Base-by-base conservation (phyloP, 441 rosid genomes). In the Theobroma grandiflorum region DNA sequence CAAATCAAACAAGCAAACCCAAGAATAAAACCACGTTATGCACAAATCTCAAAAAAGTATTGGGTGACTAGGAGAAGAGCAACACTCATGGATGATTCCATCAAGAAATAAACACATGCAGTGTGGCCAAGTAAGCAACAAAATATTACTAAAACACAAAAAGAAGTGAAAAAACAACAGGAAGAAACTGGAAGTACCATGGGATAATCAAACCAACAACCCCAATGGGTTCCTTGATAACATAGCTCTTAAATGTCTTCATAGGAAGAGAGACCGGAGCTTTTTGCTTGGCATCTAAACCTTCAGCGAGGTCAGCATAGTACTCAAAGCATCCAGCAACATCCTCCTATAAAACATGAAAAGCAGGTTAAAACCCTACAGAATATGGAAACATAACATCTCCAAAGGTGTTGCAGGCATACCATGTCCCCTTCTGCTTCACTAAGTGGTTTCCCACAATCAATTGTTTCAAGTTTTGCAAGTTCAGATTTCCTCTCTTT, bases 291-390 rank as follows among this genome's bases (percentile, higher is more conserved):
- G 95, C 91, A 89, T 97, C 98, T 82, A 97, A 87, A 69, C 92
- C 95, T 89, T 94, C 97, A 74, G 99, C 99, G 66, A 97, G 92
- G 79, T 91, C 97, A 42, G 99, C 99, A 70, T 91, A 94, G 80
- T 91, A 96, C 84, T 96, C 97, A 50, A 96, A 96, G 85, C 99
- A 97, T 26, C 88, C 95, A 49, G 95, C 93, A 62, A 94, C 98
- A 88, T 97, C 98, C 78, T 97, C 99, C 98, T 97, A 88, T 22
- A 82, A 59, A 26, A 59, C 68, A 42, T 11, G 26, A 58, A 42
- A 75, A 26, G 59, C 8, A 22, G 42, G 42, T 75, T 52, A 52
- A 72, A 72, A 50, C n/a, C 16, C 62, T 9, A 72, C 75, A 35
- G 5, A 33, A 52, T 3, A 16, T 52, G 35, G 43, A 8, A 72